Base-by-base conservation (phyloP, 2,329 filamentous ascomycete genomes). In the Colletotrichum trifolii region DNA sequence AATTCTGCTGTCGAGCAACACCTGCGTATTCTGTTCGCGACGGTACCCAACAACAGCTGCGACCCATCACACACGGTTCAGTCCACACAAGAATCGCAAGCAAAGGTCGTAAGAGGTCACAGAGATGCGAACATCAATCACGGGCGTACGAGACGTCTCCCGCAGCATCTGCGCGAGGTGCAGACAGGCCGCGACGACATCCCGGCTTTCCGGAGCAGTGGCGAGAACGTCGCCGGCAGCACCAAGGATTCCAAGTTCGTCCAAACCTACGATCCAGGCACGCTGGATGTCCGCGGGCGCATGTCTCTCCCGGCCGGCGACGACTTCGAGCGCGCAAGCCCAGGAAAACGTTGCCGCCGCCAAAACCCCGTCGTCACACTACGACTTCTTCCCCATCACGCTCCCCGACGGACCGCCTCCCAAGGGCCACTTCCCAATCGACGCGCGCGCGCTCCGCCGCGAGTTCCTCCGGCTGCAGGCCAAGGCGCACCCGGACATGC, bases 391-490 rank as follows among this genome's bases (percentile, higher is more conserved):
- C 83, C 94, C 94, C 1, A 75, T 85, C 38, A 92, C 94, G 3
- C 85, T 97, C 4, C 87, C 94, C 0, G 58, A 77, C 1, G 95
- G 95, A 2, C 91, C 93, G 1, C 96, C 96, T 0, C 95, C 95
- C 0, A 59, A 74, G 0, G 91, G 94, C 0, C 84, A 89, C 64
- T 99, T 98, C 83, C 78, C 82, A 12, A 87, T 98, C 73, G 85
- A 97, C 75, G 75, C 87, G 11, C 82, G 85, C 62, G 82, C 86
- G 13, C 86, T 98, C 17, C 91, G 92, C 54, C 87, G 87, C 69
- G 96, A 99, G 75, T 98, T 97, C 80, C 88, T 98, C 12, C 86
- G 88, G 66, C 86, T 97, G 1, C 96, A 99, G 79, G 87, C 89
- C 15, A 83, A 85, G 47, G 87, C 91, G 10, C 92, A 96, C 77